Evolutionary conservation across 2,329 filamentous ascomycete species (phyloP), one percentile per base, ranked within the genome.

Genomic region (Didymosphaeria variabile): DNA sequence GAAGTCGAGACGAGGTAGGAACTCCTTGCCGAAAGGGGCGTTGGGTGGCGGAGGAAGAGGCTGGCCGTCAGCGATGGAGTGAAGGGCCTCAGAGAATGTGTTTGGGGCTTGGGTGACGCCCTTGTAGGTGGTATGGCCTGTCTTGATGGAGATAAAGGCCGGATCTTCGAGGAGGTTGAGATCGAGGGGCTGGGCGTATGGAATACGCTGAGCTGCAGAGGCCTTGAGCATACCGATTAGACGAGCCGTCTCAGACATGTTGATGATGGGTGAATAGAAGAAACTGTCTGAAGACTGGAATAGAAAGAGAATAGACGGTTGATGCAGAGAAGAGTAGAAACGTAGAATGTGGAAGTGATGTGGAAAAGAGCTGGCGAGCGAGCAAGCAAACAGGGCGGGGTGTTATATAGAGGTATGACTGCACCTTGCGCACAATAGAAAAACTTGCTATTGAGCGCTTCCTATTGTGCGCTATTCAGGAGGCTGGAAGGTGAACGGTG

Each of bases 181-280:
- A 13, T 62, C 47, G 45, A 62, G 52, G 42, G 49, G n/a, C 64
- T 74, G 68, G 57, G 66, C 55, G 55, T 60, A n/a, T 55, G 69
- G 57, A 68, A 67, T 61, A 53, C 57, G 67, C 53, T 68, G 61
- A 31, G 66, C 64, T 44, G 66, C 62, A 59, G 70, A 72, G 55
- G 65, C 64, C 63, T 65, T 65, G 42, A 73, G 65, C 65, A 76
- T 63, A 46, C 29, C 60, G 34, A 70, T 63, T 38, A 72, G 65
- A 58, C 68, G 66, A 59, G 57, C 53, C 15, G 62, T 57, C 53
- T 75, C 70, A 46, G 64, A 52, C 71, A 74, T 74, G 40, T 49
- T 66, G 61, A 57, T 19, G 15, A 42, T 2, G 51, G 40, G 46
- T 29, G 31, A 42, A 42, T 21, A 15, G 21, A 26, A 17, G 13